Conservation (phyloP, 2,329 filamentous ascomycete genomes). For the Penicillium janthinellum region DNA sequence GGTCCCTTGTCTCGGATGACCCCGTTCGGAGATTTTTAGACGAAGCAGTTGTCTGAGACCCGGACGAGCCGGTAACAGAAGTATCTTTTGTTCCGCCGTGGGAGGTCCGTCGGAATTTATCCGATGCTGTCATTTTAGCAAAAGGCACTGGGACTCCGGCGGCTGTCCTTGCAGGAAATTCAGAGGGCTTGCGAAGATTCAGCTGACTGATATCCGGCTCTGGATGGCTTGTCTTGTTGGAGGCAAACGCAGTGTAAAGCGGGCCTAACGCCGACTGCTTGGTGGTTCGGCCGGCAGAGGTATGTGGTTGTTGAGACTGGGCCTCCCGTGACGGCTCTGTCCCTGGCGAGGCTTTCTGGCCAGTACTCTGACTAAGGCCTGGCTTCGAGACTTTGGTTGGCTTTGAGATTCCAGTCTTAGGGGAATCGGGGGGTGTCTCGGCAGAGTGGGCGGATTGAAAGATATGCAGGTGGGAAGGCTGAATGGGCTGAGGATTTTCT, state of each 20-base stretch:
- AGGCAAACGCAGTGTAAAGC: not conserved
- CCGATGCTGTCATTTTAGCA: not conserved
- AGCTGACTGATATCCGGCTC: constrained; percentile 41
- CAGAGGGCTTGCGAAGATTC: constrained; percentile 39
- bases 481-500: not conserved
- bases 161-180: constrained; percentile 28
- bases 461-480: not conserved
- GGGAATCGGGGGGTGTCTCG: not conserved
- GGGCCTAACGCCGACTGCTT: not conserved
- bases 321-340: not conserved
- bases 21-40: not conserved
- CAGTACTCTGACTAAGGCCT: not conserved
- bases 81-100: not conserved
- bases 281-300: not conserved
- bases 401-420: not conserved
- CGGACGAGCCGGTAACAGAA: not conserved
- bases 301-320: not conserved
- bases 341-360: not conserved
- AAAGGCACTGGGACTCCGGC: not conserved
- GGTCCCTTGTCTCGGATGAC: not conserved
- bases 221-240: constrained; percentile 30
- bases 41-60: not conserved
- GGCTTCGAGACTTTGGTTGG: not conserved
- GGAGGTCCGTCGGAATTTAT: not conserved
- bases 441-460: not conserved